A percentile compares a stretch with the other conserved stretches of the same genome.
Conservation (phyloP, 2,329 filamentous ascomycete genomes). For the Sporothrix variecibatus region DNA sequence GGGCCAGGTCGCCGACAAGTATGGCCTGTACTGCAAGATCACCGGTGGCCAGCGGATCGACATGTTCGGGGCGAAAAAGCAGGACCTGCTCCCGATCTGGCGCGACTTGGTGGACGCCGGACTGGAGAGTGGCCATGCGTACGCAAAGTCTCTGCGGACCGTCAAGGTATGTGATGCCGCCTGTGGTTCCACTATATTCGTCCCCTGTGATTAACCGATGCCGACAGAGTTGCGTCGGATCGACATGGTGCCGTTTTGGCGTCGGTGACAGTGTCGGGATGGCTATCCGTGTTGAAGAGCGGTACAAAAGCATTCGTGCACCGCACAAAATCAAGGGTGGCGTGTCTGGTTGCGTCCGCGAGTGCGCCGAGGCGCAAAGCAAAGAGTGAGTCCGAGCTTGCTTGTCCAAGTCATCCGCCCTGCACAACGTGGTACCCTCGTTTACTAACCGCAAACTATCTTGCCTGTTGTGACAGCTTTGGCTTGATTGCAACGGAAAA, state of each 20-base stretch:
- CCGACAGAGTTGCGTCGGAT: slow-evolving; percentile 73
- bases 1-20: slow-evolving; percentile 81
- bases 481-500: slow-evolving; percentile 90
- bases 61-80: slow-evolving; percentile 87
- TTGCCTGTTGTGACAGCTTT: slow-evolving; percentile 56
- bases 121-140: slow-evolving; percentile 88
- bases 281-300: slow-evolving; percentile 82
- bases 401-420: background rate
- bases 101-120: slow-evolving; percentile 75
- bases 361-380: slow-evolving; percentile 89
- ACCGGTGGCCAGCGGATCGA: slow-evolving; percentile 91
- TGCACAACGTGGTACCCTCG: too few species aligned
- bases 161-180: slow-evolving; percentile 58
- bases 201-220: background rate
- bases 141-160: slow-evolving; percentile 84
- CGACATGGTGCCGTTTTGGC: slow-evolving; percentile 87
- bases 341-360: slow-evolving; percentile 86
- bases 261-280: slow-evolving; percentile 89
- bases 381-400: slow-evolving; percentile 66
- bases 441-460: background rate
- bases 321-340: slow-evolving; percentile 92
- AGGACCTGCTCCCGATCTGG: slow-evolving; percentile 84
- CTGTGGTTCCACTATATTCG: too few species aligned
- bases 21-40: slow-evolving; percentile 85
- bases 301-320: slow-evolving; percentile 86